Evolutionary conservation across 257 asterid genomes (phyloP).

Genomic region (Plectranthus barbatus): DNA sequence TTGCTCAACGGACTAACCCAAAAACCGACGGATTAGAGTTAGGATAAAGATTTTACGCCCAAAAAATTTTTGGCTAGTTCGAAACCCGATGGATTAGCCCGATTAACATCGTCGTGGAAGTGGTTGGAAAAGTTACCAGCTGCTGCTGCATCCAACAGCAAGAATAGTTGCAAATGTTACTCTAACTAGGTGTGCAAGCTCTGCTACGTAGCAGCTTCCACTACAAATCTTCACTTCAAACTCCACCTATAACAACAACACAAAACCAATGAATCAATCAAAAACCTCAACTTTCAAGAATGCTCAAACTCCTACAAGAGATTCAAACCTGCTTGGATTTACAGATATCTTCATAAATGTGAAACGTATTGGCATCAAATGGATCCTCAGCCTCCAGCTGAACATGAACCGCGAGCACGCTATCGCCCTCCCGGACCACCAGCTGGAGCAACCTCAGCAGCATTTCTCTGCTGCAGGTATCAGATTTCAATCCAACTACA

Average conservation of each 20-base stretch:
- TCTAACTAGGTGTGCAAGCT: slow-evolving; percentile 60
- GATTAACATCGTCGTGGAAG: no score
- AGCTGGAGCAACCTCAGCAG: slow-evolving; percentile 45
- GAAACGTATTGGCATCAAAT: slow-evolving; percentile 63
- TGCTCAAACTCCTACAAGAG: not conserved
- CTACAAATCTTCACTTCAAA: slow-evolving; percentile 62
- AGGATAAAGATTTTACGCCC: no score
- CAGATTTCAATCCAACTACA: slow-evolving; percentile 61
- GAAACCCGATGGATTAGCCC: no score
- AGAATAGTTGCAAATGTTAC: slow-evolving; percentile 48
- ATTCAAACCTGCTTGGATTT: slow-evolving; percentile 33
- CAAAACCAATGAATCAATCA: not conserved
- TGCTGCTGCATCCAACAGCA: slow-evolving; percentile 35
- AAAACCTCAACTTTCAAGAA: not conserved
- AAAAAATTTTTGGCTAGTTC: no score
- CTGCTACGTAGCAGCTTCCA: slow-evolving; percentile 46
- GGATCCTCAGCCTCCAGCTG: slow-evolving; percentile 34
- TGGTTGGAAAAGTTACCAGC: slow-evolving; percentile 19
- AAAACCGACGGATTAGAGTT: no score
- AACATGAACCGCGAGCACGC: slow-evolving; percentile 63
- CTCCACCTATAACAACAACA: slow-evolving; percentile 43
- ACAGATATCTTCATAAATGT: slow-evolving; percentile 40
- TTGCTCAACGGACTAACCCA: no score
- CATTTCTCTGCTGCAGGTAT: slow-evolving; percentile 62
- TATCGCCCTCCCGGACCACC: slow-evolving; percentile 38